A percentile compares a stretch with the other conserved stretches of the same genome.
Evolutionary conservation across 1,284 basidiomycete genomes (phyloP).

Genomic region (Tilletia setariae): DNA sequence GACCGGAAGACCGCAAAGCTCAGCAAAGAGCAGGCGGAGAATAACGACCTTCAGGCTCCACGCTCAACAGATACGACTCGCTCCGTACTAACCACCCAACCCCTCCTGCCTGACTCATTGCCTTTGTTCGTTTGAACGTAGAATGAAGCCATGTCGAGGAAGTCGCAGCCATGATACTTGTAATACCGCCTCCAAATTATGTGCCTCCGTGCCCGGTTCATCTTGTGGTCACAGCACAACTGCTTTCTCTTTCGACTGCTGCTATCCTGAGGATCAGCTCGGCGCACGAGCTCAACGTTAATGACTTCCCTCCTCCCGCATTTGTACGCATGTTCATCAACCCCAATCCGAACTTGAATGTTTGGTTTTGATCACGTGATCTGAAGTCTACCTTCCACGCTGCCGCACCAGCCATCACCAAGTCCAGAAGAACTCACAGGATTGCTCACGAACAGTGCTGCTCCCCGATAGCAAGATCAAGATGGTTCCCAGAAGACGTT

Average conservation of each 20-base stretch:
- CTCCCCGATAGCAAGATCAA: background rate
- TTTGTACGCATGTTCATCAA: no score
- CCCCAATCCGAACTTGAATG: no score
- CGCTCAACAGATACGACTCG: background rate
- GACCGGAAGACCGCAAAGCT: slow-evolving; percentile 9
- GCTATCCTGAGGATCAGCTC: no score
- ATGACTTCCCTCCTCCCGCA: no score
- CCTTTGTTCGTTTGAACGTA: background rate
- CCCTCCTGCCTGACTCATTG: background rate
- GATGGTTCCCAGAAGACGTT: slow-evolving; percentile 2
- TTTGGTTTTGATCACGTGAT: slow-evolving; percentile 5
- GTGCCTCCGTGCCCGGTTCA: no score
- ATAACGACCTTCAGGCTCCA: background rate
- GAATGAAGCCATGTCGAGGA: background rate
- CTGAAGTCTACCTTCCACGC: background rate
- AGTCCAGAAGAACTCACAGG: background rate
- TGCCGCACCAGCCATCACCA: background rate
- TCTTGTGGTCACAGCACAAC: no score
- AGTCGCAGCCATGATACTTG: background rate
- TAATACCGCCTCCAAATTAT: background rate
- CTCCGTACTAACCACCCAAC: background rate
- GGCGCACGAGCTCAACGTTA: no score
- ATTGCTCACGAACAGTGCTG: background rate
- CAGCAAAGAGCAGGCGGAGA: slow-evolving; percentile 5
- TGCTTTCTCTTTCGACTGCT: no score